Base-by-base conservation (phyloP, 2,329 filamentous ascomycete genomes). In the Biscogniauxia sp. region DNA sequence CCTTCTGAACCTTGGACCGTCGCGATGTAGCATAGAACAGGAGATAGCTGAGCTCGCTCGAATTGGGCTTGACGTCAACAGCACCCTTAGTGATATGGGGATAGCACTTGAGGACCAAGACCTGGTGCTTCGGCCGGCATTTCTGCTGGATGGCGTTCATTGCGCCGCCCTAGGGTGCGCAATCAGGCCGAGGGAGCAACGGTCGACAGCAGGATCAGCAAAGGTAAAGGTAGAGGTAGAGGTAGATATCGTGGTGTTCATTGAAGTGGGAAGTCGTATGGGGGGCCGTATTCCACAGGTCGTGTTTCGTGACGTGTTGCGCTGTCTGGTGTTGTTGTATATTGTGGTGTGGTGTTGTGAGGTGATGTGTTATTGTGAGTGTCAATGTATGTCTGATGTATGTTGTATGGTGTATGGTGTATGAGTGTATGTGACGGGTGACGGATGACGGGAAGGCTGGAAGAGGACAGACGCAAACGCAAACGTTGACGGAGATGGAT, bases 11-110 rank as follows among this genome's bases (percentile, higher is more conserved):
- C 83, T 98, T 99, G 77, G 91, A 94, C 66, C 92, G 88, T 62
- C 94, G 91, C 69, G 93, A 97, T 73, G 91, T 96, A 63, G 92
- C 93, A 81, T 99, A 98, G 83, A 96, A 98, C 58, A 98, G 87
- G 66, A 99, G 86, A 75, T 98, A 98, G 77, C 92, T 96, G 65
- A 99, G 86, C 81, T 99, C 95, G 78, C 92, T 96, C 67, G 92
- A 92, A 78, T 98, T 98, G 52, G 95, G 93, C 78, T 94, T 96
- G 73, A 97, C 92, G 72, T 97, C 92, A 74, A 93, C 90, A 64
- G 91, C 89, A 56, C 92, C 92, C 79, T 97, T 98, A 66, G 91
- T 91, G 66, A 91, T 93, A 69, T 90, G 90, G 50, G 95, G 95
- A 76, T 97, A 99, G 82, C 94, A 98, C 80, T 97, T 97, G 67